Conservation (phyloP, 2,329 filamentous ascomycete genomes). For the Fusarium sp. region DNA sequence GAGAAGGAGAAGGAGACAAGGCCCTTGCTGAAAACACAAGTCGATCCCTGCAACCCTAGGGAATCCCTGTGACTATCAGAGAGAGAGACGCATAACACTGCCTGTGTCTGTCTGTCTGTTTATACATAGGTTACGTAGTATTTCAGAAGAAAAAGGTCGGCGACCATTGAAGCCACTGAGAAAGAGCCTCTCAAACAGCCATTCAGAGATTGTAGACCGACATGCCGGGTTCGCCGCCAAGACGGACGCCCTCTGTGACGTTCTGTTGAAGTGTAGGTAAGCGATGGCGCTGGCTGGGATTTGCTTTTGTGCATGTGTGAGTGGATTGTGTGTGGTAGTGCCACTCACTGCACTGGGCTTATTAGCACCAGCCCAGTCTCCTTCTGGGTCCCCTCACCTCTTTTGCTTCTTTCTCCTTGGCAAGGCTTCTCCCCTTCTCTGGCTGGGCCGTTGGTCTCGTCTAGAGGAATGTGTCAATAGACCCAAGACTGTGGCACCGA, state of each 20-base stretch:
- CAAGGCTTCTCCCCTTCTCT: neutral
- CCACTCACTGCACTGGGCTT: neutral
- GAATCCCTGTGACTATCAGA: constrained; percentile 5
- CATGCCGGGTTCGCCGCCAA: constrained; percentile 1
- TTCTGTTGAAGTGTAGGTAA: neutral
- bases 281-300: neutral
- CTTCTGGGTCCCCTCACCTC: neutral
- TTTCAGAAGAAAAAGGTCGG: neutral
- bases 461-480: constrained; percentile 4
- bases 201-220: neutral
- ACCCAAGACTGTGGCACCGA: neutral
- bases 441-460: neutral
- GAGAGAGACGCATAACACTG: neutral
- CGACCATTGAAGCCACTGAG: neutral
- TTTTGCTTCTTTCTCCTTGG: neutral
- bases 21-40: neutral
- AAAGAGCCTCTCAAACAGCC: constrained; percentile 2
- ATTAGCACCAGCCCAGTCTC: neutral
- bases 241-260: neutral
- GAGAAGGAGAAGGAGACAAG: neutral
- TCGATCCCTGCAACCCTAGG: constrained; percentile 2
- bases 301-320: neutral
- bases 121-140: neutral
- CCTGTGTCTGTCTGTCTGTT: neutral
- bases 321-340: neutral